phyloP scores from a whole-genome alignment of 768 basidiomycete species.

The Rhodosporidiobolus odoratus region DNA sequence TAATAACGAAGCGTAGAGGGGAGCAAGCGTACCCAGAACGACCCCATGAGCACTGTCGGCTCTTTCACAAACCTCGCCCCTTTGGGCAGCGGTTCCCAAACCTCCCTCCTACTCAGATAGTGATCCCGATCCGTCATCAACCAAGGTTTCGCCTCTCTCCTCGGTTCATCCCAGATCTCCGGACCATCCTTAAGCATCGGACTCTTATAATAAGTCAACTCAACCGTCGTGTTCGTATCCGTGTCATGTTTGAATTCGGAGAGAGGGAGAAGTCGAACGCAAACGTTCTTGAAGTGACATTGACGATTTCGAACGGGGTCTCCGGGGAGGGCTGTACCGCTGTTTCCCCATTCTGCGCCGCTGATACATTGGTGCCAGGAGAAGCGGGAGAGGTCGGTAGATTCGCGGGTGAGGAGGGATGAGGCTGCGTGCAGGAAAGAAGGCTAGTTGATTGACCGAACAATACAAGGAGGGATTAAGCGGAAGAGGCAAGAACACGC shows the following conservation, averaged over 20 bases:
- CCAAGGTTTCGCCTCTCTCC: not conserved
- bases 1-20: not conserved
- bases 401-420: not conserved
- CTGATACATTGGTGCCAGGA: constrained; percentile 2
- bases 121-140: not conserved
- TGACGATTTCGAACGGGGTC: not conserved
- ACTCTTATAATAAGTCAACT: not conserved
- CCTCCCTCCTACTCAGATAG: not conserved
- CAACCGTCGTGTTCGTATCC: not conserved
- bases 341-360: not conserved
- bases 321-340: not conserved
- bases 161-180: not conserved
- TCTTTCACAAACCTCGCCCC: not conserved
- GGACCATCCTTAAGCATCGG: not conserved
- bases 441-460: not conserved
- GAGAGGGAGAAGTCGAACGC: not conserved
- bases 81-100: not conserved
- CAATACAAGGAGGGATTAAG: not conserved
- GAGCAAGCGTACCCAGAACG: not conserved
- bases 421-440: not conserved
- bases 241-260: not conserved
- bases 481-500: not conserved
- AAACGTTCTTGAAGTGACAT: constrained; percentile 8
- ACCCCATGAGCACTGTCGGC: not conserved
- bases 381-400: not conserved